These are phyloP conservation scores for Ulota crispa DNA, from an alignment of 225 moss, liverwort and hornwort species.

Conservation along the genomic window DNA sequence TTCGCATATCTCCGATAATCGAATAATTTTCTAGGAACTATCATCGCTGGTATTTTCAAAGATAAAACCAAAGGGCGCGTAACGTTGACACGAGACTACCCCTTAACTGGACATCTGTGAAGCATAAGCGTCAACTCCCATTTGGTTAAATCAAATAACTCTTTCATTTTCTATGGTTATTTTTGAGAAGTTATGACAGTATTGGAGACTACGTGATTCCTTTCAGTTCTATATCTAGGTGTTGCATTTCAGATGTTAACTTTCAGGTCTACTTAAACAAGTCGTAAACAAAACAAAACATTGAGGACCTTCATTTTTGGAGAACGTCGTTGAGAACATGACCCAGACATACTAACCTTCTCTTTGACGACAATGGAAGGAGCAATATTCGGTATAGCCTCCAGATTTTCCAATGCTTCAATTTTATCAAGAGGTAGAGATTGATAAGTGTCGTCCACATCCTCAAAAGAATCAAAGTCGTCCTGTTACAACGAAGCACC, in stretches of 20 bases:
- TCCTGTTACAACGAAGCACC: slow-evolving; percentile 58
- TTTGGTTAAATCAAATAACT: not conserved
- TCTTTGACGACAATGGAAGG: slow-evolving; percentile 78
- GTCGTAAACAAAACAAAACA: not conserved
- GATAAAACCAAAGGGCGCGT: not conserved
- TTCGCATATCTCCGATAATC: not conserved
- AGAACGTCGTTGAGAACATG: slow-evolving; percentile 5
- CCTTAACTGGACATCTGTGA: not conserved
- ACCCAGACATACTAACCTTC: slow-evolving; percentile 58
- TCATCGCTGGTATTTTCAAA: not conserved
- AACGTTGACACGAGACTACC: not conserved
- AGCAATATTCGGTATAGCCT: slow-evolving; percentile 75
- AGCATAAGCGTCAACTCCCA: not conserved
- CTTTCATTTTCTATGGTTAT: not conserved
- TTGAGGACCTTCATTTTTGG: slow-evolving; percentile 1
- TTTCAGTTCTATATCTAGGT: not conserved
- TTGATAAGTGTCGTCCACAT: slow-evolving; percentile 87
- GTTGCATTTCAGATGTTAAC: not conserved
- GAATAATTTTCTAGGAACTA: not conserved
- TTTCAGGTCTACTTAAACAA: not conserved
- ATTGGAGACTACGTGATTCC: not conserved
- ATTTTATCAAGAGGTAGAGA: slow-evolving; percentile 91
- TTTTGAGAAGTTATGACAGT: not conserved
- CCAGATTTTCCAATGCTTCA: slow-evolving; percentile 82
- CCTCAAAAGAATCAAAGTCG: slow-evolving; percentile 79